Evolutionary conservation across 2,329 filamentous ascomycete genomes (phyloP), one percentile per base, ranked within the genome.

Genomic region (Sarocladium brachiariae): DNA sequence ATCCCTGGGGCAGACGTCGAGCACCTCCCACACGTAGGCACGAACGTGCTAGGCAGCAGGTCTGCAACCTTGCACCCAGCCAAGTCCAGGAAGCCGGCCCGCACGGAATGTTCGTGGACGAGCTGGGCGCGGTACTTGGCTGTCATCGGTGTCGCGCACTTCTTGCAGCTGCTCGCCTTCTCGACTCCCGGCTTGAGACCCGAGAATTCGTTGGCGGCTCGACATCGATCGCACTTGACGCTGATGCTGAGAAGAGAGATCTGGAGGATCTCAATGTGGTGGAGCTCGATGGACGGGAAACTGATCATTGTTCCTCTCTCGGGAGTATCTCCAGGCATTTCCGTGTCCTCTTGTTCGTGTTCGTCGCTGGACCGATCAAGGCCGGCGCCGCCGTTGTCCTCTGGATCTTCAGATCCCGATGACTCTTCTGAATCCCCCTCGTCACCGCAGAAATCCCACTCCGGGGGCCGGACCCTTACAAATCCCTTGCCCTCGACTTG

Each of bases 151-250:
- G 71, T 73, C 2, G 74, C 76, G 59, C 82, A 85, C 57, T 83
- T 83, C 52, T 70, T 77, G 65, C 83, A 86, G 58, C 69, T 76
- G 31, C 70, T 62, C 1, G 68, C 63, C 61, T 80, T 80, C 53
- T 75, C 71, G 1, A 63, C 55, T 10, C 74, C 75, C 39, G 82
- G 76, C 51, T 78, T 81, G 8, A 92, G 70, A 21, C 81, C 80
- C 7, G 80, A 79, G 35, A 91, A 68, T 54, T 93, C 89, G 59
- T 83, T 81, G 11, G 74, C 64, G 3, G 86, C 85, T 63, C 85
- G 90, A 73, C 89, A 95, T 33, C 89, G 80, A 49, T 84, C 80
- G 63, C 89, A 95, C 63, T 90, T 91, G 55, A 89, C 73, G 2
- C 78, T 85, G 55, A 93, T 71, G 52, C 79, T 83, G 27, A 93